Evolutionary conservation across 2,329 filamentous ascomycete species (phyloP).

Genomic region (Sporothrix globosa): DNA sequence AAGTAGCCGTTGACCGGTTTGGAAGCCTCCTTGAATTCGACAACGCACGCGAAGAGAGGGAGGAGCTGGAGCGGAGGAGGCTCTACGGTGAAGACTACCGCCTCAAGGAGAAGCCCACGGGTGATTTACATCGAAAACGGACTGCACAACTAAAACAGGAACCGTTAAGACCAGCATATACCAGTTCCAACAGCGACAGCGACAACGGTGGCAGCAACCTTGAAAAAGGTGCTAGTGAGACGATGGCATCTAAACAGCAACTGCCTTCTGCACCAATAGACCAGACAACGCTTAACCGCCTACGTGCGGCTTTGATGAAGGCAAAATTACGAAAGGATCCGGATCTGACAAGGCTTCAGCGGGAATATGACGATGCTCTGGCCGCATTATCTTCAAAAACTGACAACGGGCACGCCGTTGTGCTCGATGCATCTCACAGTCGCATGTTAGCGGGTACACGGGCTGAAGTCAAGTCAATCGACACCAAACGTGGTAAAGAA

Average conservation of each 20-base stretch:
- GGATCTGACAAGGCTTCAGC: slow-evolving; percentile 75
- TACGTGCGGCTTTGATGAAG: slow-evolving; percentile 95
- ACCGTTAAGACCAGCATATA: neutral
- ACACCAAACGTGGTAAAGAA: slow-evolving; percentile 80
- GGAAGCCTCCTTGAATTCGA: slow-evolving; percentile 85
- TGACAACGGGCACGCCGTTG: slow-evolving; percentile 64
- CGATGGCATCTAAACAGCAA: neutral
- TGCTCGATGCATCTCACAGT: slow-evolving; percentile 86
- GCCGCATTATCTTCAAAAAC: slow-evolving; percentile 55
- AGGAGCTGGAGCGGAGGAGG: slow-evolving; percentile 81
- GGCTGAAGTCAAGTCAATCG: slow-evolving; percentile 74
- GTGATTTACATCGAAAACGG: slow-evolving; percentile 81
- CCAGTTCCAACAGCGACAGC: neutral
- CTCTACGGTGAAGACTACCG: slow-evolving; percentile 85
- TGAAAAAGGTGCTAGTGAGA: slow-evolving; percentile 43
- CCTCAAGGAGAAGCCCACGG: slow-evolving; percentile 82
- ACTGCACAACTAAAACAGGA: slow-evolving; percentile 30
- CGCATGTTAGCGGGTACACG: slow-evolving; percentile 77
- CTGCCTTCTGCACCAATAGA: slow-evolving; percentile 60
- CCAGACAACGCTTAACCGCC: slow-evolving; percentile 79
- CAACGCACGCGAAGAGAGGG: slow-evolving; percentile 87
- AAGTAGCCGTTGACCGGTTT: slow-evolving; percentile 80
- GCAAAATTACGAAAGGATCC: slow-evolving; percentile 81
- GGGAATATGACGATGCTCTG: slow-evolving; percentile 78
- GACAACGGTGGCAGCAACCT: slow-evolving; percentile 2